phyloP scores from a whole-genome alignment of 1,284 basidiomycete species.

The Ganoderma sp. region DNA sequence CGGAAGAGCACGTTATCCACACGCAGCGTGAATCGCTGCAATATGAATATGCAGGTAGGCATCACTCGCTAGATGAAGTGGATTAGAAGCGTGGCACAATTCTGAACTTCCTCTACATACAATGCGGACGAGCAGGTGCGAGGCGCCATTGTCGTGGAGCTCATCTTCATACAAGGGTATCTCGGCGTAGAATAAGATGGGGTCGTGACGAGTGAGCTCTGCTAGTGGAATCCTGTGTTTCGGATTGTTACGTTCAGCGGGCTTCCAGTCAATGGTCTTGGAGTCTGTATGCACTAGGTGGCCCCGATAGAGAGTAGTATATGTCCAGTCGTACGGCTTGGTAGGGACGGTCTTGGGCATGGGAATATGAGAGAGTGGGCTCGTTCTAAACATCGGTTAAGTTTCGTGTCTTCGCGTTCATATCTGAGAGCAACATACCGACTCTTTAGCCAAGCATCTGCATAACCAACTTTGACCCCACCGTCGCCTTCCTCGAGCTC shows the following conservation, averaged over 20 bases:
- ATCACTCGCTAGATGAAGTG: slow-evolving; percentile 82
- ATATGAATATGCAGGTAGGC: slow-evolving; percentile 94
- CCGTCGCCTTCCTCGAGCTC: slow-evolving; percentile 82
- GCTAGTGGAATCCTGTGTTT: slow-evolving; percentile 78
- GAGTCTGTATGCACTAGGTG: slow-evolving; percentile 45
- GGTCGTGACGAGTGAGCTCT: slow-evolving; percentile 87
- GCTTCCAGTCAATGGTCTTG: slow-evolving; percentile 48
- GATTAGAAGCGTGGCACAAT: slow-evolving; percentile 25
- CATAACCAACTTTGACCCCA: slow-evolving; percentile 92
- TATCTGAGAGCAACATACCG: slow-evolving; percentile 55
- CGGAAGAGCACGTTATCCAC: slow-evolving; percentile 97
- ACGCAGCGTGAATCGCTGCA: slow-evolving; percentile 90
- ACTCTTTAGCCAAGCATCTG: slow-evolving; percentile 91
- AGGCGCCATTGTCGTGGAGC: slow-evolving; percentile 92
- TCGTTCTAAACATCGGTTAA: slow-evolving; percentile 53
- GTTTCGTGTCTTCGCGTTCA: background rate
- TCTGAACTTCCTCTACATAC: slow-evolving; percentile 69
- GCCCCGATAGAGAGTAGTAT: slow-evolving; percentile 88
- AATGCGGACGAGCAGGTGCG: slow-evolving; percentile 81
- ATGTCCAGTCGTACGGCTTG: slow-evolving; percentile 98
- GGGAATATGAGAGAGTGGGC: slow-evolving; percentile 64
- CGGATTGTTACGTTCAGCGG: slow-evolving; percentile 58
- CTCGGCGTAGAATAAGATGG: slow-evolving; percentile 94
- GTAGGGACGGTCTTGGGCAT: slow-evolving; percentile 77
- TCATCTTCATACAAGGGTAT: slow-evolving; percentile 94